Evolutionary conservation across 1,284 basidiomycete species (phyloP).

Genomic region (Pholiota adiposa): DNA sequence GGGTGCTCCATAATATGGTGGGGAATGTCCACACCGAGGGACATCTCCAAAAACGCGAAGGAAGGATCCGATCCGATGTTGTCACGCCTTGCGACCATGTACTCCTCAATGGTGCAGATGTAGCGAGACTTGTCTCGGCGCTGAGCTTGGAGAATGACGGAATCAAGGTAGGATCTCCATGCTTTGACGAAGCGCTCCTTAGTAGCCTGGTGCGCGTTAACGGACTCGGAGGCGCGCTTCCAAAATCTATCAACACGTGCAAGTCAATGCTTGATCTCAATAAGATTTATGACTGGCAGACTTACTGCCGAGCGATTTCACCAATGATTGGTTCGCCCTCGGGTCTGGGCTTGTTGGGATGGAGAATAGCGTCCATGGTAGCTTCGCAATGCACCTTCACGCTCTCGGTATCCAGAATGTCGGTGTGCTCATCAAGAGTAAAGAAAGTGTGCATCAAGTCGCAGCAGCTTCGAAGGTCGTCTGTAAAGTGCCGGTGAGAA

Average conservation of each 20-base stretch:
- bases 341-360: not conserved
- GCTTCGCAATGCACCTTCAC: constrained; percentile 18
- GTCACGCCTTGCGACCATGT: constrained; percentile 13
- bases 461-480: constrained; percentile 29
- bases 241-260: constrained; percentile 1
- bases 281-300: not conserved
- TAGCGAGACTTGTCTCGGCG: constrained; percentile 10
- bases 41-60: constrained; percentile 13
- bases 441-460: constrained; percentile 39
- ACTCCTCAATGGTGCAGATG: constrained; percentile 15
- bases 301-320: not conserved
- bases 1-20: constrained; percentile 13
- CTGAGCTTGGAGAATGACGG: constrained; percentile 10
- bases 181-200: constrained; percentile 12
- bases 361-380: constrained; percentile 24
- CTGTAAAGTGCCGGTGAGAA: constrained; percentile 15
- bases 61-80: constrained; percentile 12
- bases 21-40: constrained; percentile 9
- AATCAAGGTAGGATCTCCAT: constrained; percentile 14
- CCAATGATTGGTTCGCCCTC: constrained; percentile 1
- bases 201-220: not conserved
- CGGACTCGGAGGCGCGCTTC: constrained; percentile 10
- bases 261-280: not conserved
- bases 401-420: constrained; percentile 28
- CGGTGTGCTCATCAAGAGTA: constrained; percentile 36